A percentile compares a stretch with the other conserved stretches of the same genome.
Conservation (phyloP, 179 eudicot genomes). For the Kewa caespitosa region DNA sequence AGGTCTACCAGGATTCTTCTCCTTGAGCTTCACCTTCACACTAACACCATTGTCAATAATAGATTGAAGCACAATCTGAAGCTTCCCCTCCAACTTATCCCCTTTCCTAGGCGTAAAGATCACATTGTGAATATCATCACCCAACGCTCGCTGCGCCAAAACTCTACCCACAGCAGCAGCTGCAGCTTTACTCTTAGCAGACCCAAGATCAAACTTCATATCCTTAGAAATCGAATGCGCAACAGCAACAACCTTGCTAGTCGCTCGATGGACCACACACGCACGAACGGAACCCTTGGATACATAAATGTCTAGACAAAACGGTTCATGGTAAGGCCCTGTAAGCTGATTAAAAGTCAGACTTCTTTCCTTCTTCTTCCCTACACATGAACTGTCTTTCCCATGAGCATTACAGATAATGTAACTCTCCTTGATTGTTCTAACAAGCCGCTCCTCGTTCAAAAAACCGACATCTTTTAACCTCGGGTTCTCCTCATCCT, state of each 20-base stretch:
- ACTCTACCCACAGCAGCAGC: slow-evolving; percentile 71
- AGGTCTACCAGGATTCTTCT: slow-evolving; percentile 49
- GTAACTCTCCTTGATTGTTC: slow-evolving; percentile 32
- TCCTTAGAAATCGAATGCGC: slow-evolving; percentile 95
- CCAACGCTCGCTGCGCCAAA: slow-evolving; percentile 84
- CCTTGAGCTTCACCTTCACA: slow-evolving; percentile 75
- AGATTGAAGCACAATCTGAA: slow-evolving; percentile 68
- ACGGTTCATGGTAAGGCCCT: slow-evolving; percentile 89
- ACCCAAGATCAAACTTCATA: slow-evolving; percentile 72
- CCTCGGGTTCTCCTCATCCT: slow-evolving; percentile 17
- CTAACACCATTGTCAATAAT: slow-evolving; percentile 55
- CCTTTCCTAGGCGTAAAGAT: slow-evolving; percentile 85
- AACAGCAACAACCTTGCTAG: slow-evolving; percentile 89
- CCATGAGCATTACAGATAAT: slow-evolving; percentile 27
- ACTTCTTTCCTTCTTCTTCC: slow-evolving; percentile 55
- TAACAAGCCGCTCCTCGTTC: slow-evolving; percentile 26
- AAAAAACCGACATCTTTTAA: slow-evolving; percentile 12
- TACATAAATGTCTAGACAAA: slow-evolving; percentile 76
- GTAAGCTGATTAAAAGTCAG: slow-evolving; percentile 83
- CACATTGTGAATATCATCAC: slow-evolving; percentile 82
- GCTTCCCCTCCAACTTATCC: slow-evolving; percentile 76
- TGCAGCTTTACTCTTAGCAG: slow-evolving; percentile 56
- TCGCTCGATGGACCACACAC: slow-evolving; percentile 76
- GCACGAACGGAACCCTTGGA: slow-evolving; percentile 89
- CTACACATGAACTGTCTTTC: slow-evolving; percentile 22